phyloP scores from a whole-genome alignment of 192 early-diverging fungal genomes.

The Chytriomyces confervae region DNA sequence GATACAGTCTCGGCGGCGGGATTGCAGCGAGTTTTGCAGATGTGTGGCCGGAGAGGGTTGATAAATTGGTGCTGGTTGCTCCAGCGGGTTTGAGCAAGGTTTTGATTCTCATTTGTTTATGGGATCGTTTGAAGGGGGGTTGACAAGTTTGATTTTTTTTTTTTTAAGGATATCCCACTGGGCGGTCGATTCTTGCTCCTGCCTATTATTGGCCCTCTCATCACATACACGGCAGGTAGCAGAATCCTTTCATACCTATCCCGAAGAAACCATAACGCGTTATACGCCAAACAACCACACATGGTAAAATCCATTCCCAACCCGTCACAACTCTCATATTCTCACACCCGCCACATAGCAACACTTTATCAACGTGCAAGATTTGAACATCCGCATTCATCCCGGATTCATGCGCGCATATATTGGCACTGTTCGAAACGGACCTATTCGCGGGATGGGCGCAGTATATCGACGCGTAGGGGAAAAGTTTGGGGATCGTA shows the following conservation, averaged over 20 bases:
- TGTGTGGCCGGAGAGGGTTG: constrained; percentile 48
- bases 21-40: constrained; percentile 53
- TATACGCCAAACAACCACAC: background rate
- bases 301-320: background rate
- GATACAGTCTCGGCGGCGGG: constrained; percentile 58
- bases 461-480: background rate
- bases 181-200: background rate
- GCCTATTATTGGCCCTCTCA: background rate
- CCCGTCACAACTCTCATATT: background rate
- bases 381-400: constrained; percentile 1
- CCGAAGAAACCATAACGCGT: background rate
- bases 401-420: constrained; percentile 23
- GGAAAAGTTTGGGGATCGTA: background rate
- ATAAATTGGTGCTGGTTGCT: constrained; percentile 47
- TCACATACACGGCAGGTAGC: background rate
- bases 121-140: too few relatives aligned
- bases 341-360: background rate
- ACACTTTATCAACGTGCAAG: constrained; percentile 6
- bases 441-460: constrained; percentile 11
- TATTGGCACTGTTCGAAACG: constrained; percentile 11
- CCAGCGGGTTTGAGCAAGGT: constrained; percentile 54
- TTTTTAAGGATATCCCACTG: background rate
- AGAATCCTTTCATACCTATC: background rate
- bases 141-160: too few relatives aligned
- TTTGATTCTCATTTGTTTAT: background rate